phyloP scores from a whole-genome alignment of 768 basidiomycete genomes.

The Exidia glandulosa region DNA sequence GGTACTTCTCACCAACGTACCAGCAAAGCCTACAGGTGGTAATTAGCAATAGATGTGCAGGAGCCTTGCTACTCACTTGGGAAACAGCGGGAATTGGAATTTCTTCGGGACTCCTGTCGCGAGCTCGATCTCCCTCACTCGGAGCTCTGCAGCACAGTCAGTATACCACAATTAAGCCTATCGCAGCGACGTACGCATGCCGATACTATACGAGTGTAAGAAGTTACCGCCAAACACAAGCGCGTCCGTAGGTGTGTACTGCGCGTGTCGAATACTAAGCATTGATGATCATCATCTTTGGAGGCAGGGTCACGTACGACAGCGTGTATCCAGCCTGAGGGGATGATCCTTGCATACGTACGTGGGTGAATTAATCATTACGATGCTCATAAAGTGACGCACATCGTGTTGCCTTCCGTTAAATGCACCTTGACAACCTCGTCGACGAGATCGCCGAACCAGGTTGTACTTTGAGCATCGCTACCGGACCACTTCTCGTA shows the following conservation, averaged over 20 bases:
- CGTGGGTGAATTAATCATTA: background rate
- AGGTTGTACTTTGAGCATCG: slow-evolving; percentile 75
- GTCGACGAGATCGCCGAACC: slow-evolving; percentile 90
- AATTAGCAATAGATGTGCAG: background rate
- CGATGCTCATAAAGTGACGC: slow-evolving; percentile 3
- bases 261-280: no score
- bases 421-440: slow-evolving; percentile 81
- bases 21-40: slow-evolving; percentile 56
- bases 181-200: slow-evolving; percentile 51
- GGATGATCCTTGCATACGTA: slow-evolving; percentile 75
- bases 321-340: slow-evolving; percentile 96
- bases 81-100: slow-evolving; percentile 77
- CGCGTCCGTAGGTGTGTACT: slow-evolving; percentile 88
- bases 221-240: slow-evolving; percentile 98
- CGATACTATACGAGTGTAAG: slow-evolving; percentile 82
- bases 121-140: slow-evolving; percentile 85
- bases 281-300: background rate
- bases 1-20: slow-evolving; percentile 79
- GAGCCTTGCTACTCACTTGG: slow-evolving; percentile 36
- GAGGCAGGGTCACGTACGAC: slow-evolving; percentile 48
- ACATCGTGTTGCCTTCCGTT: slow-evolving; percentile 69
- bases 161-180: background rate
- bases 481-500: slow-evolving; percentile 93
- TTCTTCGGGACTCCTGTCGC: slow-evolving; percentile 87
- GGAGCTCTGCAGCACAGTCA: slow-evolving; percentile 47